Conservation (phyloP, 73 alveolate genomes). For the Paramecium tetraurelia region DNA sequence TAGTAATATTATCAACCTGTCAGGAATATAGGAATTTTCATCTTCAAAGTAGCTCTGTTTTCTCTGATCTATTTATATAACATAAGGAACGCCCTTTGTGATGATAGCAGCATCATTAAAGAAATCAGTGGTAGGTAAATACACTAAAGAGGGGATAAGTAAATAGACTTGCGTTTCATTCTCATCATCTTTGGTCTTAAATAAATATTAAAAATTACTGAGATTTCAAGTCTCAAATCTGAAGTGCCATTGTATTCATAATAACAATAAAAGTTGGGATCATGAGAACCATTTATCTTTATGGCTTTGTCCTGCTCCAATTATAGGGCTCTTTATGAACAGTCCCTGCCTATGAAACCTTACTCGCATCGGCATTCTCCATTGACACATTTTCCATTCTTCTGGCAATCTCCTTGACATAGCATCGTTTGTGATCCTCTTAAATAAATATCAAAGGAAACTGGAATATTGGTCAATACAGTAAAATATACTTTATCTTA, state of each 20-base stretch:
- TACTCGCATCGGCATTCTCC: neutral
- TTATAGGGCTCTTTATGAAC: neutral
- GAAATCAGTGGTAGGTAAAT: neutral
- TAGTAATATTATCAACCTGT: neutral
- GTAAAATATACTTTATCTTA: neutral
- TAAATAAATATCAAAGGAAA: neutral
- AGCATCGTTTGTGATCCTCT: neutral
- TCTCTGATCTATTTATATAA: neutral
- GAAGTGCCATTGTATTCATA: neutral
- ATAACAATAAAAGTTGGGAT: neutral
- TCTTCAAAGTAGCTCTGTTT: neutral
- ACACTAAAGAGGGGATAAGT: neutral
- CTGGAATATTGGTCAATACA: neutral
- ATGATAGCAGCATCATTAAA: neutral
- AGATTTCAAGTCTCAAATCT: neutral
- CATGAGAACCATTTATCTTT: neutral
- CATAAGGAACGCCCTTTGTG: neutral
- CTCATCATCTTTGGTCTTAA: neutral
- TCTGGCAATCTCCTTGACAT: neutral
- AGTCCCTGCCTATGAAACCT: neutral
- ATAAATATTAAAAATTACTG: neutral
- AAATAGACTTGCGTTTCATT: neutral
- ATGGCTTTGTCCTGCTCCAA: neutral
- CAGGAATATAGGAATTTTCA: neutral
- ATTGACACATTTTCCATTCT: neutral